Evolutionary conservation across 2,329 filamentous ascomycete genomes (phyloP), one percentile per base, ranked within the genome.

Genomic region (Fusarium hostae): DNA sequence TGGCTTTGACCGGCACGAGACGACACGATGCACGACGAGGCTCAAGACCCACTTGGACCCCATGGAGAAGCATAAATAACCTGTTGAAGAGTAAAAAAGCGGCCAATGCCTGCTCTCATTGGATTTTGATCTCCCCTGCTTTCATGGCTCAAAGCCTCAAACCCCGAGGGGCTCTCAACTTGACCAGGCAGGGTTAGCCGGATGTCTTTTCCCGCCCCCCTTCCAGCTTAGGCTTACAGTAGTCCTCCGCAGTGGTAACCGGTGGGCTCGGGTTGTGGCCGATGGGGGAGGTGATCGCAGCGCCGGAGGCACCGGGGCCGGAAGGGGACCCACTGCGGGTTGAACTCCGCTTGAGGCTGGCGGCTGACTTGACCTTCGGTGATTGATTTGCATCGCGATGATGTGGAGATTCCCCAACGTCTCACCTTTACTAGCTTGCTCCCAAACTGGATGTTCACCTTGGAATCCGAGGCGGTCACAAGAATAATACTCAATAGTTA

Each of bases 211-310:
- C 67, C 74, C 74, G 74, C 74, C 74, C 74, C 74, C 59, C 70
- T 63, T 70, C 66, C 47, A 59, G 58, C 59, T 34, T 55, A 37
- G 48, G 18, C 48, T 51, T 20, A 20, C 32, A 51, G 48, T 37
- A 51, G 48, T 32, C 48, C 30, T 51, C 48, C 48, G n/a, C 32
- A 51, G 32, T 51, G 47, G 47, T 24, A 55, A 59, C 66, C 66
- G 66, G 68, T 60, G 73, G 68, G 64, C 66, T 76, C 74, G 74
- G 74, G 57, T 71, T 69, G 51, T 76, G 74, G 68, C 74, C 74
- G 74, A 76, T 75, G 74, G 74, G 62, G 74, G 73, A 66, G 63
- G 63, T 55, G 63, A 67, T 50, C 60, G 59, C 52, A 62, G 39
- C 60, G 63, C 68, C 73, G 69, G 68, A 68, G 63, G 60, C 43